These are phyloP conservation scores for Lasiosphaeriaceae sp. DNA, from an alignment of 495 filamentous ascomycete species.

Conservation along the genomic window DNA sequence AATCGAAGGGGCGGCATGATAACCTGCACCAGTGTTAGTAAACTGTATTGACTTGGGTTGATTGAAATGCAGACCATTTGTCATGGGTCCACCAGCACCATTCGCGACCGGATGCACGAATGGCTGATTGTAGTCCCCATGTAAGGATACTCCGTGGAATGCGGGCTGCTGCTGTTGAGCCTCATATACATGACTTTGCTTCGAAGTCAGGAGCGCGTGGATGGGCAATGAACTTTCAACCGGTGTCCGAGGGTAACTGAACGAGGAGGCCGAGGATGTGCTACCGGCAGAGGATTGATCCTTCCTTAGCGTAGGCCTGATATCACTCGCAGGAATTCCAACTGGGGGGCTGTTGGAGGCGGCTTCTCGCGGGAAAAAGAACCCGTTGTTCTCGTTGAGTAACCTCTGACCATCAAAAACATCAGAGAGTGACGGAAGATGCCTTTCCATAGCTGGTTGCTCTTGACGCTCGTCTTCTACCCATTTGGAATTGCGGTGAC, in stretches of 20 bases:
- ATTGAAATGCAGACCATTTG: conserved; percentile 17
- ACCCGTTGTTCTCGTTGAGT: conserved; percentile 19
- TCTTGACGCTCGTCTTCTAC: conserved; percentile 21
- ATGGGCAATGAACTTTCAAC: conserved; percentile 44
- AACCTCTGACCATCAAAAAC: conserved; percentile 26
- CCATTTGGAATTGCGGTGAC: conserved; percentile 16
- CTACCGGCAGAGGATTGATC: conserved; percentile 37
- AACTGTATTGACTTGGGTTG: not conserved
- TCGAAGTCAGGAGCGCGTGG: conserved; percentile 41
- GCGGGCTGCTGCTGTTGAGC: conserved; percentile 8
- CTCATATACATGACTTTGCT: conserved; percentile 25
- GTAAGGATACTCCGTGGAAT: conserved; percentile 4
- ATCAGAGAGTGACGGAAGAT: conserved; percentile 33
- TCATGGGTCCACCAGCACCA: conserved; percentile 9
- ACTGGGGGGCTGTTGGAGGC: conserved; percentile 14
- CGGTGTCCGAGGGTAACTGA: conserved; percentile 35
- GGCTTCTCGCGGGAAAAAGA: conserved; percentile 12
- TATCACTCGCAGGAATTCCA: conserved; percentile 11
- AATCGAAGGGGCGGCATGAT: conserved; percentile 12
- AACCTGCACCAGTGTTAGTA: conserved; percentile 21
- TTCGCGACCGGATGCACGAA: conserved; percentile 10
- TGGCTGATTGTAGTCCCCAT: conserved; percentile 10
- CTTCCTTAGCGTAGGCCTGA: conserved; percentile 32
- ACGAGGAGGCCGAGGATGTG: conserved; percentile 27
- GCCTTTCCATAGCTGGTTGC: conserved; percentile 15